These are phyloP conservation scores for Alternaria brassicicola DNA, from an alignment of 2,329 filamentous ascomycete genomes.

Conservation along the genomic window DNA sequence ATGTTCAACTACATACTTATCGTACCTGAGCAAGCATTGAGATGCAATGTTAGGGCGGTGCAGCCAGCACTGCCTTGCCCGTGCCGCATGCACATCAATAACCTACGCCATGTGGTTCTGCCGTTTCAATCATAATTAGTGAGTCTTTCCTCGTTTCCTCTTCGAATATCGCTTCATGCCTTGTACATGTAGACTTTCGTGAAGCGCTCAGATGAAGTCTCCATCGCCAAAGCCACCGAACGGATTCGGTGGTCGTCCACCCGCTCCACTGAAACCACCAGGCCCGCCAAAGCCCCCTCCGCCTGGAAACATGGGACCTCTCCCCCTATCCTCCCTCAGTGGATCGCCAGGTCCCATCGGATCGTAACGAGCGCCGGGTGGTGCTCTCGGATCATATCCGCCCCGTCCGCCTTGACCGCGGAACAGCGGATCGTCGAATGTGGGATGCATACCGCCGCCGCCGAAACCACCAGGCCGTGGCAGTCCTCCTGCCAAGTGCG, in stretches of 20 bases:
- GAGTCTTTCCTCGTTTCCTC: background rate
- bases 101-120: background rate
- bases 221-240: constrained; percentile 66
- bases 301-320: constrained; percentile 41
- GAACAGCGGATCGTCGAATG: constrained; percentile 90
- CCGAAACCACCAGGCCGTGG: constrained; percentile 63
- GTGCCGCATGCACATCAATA: constrained; percentile 5
- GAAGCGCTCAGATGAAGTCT: constrained; percentile 58
- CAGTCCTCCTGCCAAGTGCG: constrained; percentile 67
- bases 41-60: background rate
- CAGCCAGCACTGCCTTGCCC: background rate
- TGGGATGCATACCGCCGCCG: constrained; percentile 91
- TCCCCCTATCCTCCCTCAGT: constrained; percentile 46
- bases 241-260: constrained; percentile 60
- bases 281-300: constrained; percentile 55
- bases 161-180: background rate
- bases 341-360: constrained; percentile 67
- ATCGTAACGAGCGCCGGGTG: constrained; percentile 91
- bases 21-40: background rate
- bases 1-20: background rate
- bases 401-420: constrained; percentile 60
- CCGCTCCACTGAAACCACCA: constrained; percentile 48
- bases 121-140: constrained; percentile 8
- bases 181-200: background rate
- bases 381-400: constrained; percentile 72